phyloP scores from a whole-genome alignment of 225 moss, liverwort and hornwort genomes.

The Asterella californica region DNA sequence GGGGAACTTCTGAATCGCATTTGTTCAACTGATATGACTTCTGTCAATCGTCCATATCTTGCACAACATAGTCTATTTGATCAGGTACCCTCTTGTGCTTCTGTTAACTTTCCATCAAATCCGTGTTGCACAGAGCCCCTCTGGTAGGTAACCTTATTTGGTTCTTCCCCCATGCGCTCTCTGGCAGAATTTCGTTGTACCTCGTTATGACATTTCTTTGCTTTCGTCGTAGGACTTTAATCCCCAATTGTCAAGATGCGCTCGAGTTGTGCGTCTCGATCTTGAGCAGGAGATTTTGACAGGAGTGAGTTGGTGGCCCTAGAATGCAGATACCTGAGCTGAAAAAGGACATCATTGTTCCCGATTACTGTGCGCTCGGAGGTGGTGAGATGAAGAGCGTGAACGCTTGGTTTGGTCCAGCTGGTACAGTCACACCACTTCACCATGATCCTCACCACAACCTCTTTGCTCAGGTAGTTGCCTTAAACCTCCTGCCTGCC shows the following conservation, averaged over 20 bases:
- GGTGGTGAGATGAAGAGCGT: slow-evolving; percentile 82
- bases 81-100: slow-evolving; percentile 50
- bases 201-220: neutral
- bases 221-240: neutral
- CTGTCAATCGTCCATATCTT: slow-evolving; percentile 80
- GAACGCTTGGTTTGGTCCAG: slow-evolving; percentile 94
- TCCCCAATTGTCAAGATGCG: neutral
- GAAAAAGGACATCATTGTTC: slow-evolving; percentile 70
- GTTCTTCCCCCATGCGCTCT: neutral
- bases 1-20: slow-evolving; percentile 68
- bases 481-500: neutral
- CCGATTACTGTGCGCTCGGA: slow-evolving; percentile 83
- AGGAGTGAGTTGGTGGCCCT: slow-evolving; percentile 42
- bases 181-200: neutral
- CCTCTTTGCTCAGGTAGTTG: slow-evolving; percentile 75
- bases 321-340: slow-evolving; percentile 81
- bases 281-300: slow-evolving; percentile 27
- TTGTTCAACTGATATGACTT: slow-evolving; percentile 36
- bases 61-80: slow-evolving; percentile 98
- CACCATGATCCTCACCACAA: slow-evolving; percentile 95
- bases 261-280: neutral
- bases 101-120: neutral
- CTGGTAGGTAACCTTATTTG: neutral
- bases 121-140: neutral
- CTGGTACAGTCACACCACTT: slow-evolving; percentile 77